Evolutionary conservation across 176 grass and related monocot species (phyloP).

Genomic region (Puccinellia tenuiflora): DNA sequence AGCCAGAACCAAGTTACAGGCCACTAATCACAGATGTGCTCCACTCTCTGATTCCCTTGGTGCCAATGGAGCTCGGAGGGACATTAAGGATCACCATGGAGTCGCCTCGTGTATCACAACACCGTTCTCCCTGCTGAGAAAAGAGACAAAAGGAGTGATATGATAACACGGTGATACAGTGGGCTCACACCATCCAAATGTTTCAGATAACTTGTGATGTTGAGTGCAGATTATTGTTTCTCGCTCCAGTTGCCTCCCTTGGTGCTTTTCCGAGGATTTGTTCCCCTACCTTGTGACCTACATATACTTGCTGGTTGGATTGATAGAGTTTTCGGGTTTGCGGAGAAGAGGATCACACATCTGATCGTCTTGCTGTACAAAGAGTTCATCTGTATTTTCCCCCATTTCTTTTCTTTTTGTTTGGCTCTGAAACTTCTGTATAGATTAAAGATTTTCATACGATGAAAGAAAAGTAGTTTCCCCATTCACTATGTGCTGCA

Average conservation of each 20-base stretch:
- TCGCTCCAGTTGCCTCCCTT: constrained; percentile 4
- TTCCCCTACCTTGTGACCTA: not conserved
- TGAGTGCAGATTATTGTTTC: not conserved
- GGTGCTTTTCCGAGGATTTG: constrained; percentile 13
- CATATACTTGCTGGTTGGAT: not conserved
- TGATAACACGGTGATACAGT: not conserved
- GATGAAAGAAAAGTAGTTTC: constrained; percentile 5
- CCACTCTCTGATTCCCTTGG: constrained; percentile 85
- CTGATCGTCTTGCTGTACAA: constrained; percentile 20
- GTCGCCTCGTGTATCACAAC: constrained; percentile 16
- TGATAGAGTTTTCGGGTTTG: constrained; percentile 10
- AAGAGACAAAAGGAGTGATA: not conserved
- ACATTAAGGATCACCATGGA: constrained; percentile 43
- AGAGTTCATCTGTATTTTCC: not conserved
- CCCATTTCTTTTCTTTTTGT: not conserved
- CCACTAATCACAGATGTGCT: constrained; percentile 92
- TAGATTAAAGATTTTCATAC: constrained; percentile 29
- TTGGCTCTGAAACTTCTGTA: constrained; percentile 25
- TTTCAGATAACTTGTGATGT: constrained; percentile 25
- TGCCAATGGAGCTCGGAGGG: constrained; percentile 86
- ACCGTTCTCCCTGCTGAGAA: constrained; percentile 27
- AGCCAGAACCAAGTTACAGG: constrained; percentile 91
- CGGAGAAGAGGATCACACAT: not conserved
- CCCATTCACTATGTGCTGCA: not conserved
- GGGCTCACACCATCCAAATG: not conserved